A percentile compares a stretch with the other conserved stretches of the same genome.
Conservation (phyloP, 2,329 filamentous ascomycete species). For the Phialophora verrucosa region DNA sequence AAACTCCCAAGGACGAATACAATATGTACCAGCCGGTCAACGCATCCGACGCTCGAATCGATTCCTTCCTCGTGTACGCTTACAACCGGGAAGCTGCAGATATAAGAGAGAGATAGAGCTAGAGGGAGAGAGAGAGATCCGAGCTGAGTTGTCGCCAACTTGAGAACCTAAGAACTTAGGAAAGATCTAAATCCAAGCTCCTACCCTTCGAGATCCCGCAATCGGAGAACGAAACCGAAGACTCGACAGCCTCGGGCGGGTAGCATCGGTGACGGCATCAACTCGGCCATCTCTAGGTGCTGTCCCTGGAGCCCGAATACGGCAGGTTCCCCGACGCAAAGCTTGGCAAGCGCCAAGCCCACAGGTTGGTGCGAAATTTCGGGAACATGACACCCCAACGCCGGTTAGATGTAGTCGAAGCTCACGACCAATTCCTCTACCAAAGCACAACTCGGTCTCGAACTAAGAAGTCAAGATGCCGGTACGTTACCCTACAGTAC, state of each 20-base stretch:
- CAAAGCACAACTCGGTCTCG: conserved; percentile 10
- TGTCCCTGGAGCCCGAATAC: neutral
- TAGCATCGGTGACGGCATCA: conserved; percentile 13
- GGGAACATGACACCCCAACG: neutral
- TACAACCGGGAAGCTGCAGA: neutral
- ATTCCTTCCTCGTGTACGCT: neutral
- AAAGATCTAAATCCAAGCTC: conserved; percentile 3
- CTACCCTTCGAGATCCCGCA: conserved; percentile 3
- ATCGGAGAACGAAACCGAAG: conserved; percentile 20
- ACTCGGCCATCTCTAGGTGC: conserved; percentile 5
- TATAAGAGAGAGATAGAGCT: neutral
- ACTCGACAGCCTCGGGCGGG: conserved; percentile 14
- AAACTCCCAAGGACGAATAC: neutral
- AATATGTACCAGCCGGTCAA: neutral
- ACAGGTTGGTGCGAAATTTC: conserved; percentile 15
- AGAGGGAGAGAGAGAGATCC: neutral
- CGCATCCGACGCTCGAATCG: neutral
- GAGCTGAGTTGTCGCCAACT: neutral
- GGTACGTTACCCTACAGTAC: conserved; percentile 49
- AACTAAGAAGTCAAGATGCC: conserved; percentile 59
- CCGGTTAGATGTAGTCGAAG: neutral
- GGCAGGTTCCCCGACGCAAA: neutral
- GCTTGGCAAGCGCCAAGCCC: conserved; percentile 29
- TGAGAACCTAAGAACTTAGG: neutral
- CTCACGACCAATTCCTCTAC: conserved; percentile 6